A percentile compares a stretch with the other conserved stretches of the same genome.
Conservation (phyloP, 2,329 filamentous ascomycete species). For the Aspergillus terreus region DNA sequence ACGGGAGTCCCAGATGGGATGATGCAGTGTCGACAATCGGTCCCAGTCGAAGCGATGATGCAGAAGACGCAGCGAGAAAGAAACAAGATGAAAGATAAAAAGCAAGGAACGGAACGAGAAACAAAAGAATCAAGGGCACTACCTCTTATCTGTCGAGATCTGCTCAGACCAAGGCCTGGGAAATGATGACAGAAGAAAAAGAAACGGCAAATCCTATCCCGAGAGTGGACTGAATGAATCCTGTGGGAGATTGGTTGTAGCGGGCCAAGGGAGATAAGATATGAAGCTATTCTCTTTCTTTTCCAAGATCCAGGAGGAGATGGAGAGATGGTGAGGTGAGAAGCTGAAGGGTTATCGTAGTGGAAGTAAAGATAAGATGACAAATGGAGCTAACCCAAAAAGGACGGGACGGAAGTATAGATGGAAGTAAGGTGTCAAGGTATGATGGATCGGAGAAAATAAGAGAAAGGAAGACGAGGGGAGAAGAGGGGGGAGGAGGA, state of each 20-base stretch:
- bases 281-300: conserved; percentile 6
- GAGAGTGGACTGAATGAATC: conserved; percentile 26
- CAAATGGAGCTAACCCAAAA: background rate
- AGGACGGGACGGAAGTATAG: background rate
- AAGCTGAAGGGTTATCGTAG: background rate
- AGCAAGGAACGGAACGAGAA: conserved; percentile 18
- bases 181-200: conserved; percentile 21
- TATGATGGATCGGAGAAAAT: background rate
- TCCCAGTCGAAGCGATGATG: conserved; percentile 8
- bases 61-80: conserved; percentile 10
- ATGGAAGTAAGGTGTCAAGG: conserved; percentile 1
- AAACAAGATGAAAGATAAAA: conserved; percentile 15
- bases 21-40: conserved; percentile 4
- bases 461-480: background rate
- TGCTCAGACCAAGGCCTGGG: conserved; percentile 21
- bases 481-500: background rate
- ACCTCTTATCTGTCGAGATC: conserved; percentile 36
- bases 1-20: conserved; percentile 8
- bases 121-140: conserved; percentile 33
- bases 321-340: conserved; percentile 2
- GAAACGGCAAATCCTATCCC: conserved; percentile 32
- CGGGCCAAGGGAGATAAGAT: conserved; percentile 24
- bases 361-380: too few species aligned
- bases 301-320: conserved; percentile 17
- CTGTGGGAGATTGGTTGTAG: conserved; percentile 18